A percentile compares a stretch with the other conserved stretches of the same genome.
Conservation (phyloP, 1,284 basidiomycete genomes). For the Ustilago hordei region DNA sequence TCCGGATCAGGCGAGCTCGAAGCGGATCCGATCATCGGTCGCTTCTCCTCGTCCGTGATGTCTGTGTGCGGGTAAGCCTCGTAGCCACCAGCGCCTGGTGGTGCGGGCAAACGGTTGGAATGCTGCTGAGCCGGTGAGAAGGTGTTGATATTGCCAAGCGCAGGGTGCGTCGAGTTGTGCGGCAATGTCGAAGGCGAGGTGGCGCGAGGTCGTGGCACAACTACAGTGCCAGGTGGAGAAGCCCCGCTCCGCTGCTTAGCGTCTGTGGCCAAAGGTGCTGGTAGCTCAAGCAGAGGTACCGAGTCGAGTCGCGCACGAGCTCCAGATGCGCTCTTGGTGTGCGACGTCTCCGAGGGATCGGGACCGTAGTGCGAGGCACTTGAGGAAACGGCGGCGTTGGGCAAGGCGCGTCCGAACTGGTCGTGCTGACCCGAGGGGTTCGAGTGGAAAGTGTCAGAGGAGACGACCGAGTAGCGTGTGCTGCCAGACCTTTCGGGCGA, state of each 20-base stretch:
- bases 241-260: constrained; percentile 47
- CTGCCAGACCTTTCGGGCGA: constrained; percentile 63
- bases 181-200: constrained; percentile 45
- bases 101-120: constrained; percentile 18
- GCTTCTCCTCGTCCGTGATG: constrained; percentile 55
- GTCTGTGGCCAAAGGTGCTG: constrained; percentile 66
- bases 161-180: constrained; percentile 39
- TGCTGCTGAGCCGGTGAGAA: constrained; percentile 22
- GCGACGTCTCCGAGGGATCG: constrained; percentile 51
- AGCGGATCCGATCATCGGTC: constrained; percentile 58
- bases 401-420: constrained; percentile 47
- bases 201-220: constrained; percentile 52
- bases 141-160: constrained; percentile 25
- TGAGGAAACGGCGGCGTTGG: constrained; percentile 30
- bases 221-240: constrained; percentile 45
- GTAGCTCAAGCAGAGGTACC: constrained; percentile 67
- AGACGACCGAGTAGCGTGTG: constrained; percentile 61
- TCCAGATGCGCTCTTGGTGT: constrained; percentile 54
- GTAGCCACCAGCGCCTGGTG: constrained; percentile 29
- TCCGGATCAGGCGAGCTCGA: constrained; percentile 57
- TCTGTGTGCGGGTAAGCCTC: constrained; percentile 49
- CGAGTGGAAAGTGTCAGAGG: constrained; percentile 60
- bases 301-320: constrained; percentile 62
- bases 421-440: constrained; percentile 53
- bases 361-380: constrained; percentile 31